Evolutionary conservation across 768 basidiomycete species (phyloP).

Genomic region (Psilocybe sp.): DNA sequence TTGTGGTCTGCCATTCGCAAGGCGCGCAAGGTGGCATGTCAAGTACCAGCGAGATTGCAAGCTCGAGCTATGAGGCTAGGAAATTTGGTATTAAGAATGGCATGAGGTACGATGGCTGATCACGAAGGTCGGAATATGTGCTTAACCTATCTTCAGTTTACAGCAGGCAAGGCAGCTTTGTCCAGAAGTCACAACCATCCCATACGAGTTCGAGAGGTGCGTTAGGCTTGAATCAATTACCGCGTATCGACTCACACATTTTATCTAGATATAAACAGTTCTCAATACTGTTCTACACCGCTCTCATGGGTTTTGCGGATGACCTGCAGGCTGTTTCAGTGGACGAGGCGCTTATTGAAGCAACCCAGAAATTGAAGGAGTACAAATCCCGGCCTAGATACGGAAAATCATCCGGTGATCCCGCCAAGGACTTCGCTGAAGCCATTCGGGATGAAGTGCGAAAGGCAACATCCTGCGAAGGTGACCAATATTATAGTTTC

Average conservation of each 20-base stretch:
- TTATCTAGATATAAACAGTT: slow-evolving; percentile 73
- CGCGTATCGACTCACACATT: background rate
- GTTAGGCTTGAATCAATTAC: slow-evolving; percentile 13
- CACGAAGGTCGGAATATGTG: background rate
- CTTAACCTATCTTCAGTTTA: slow-evolving; percentile 43
- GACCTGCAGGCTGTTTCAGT: slow-evolving; percentile 94
- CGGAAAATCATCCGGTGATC: slow-evolving; percentile 40
- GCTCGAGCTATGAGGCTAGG: slow-evolving; percentile 91
- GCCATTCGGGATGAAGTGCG: slow-evolving; percentile 74
- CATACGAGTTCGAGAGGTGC: slow-evolving; percentile 90
- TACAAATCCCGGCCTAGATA: slow-evolving; percentile 24
- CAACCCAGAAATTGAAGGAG: slow-evolving; percentile 57
- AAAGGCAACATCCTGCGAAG: slow-evolving; percentile 81
- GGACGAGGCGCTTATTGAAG: slow-evolving; percentile 93
- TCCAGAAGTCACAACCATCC: slow-evolving; percentile 69
- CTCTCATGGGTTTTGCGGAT: slow-evolving; percentile 86
- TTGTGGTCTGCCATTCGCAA: slow-evolving; percentile 95
- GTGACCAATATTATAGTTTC: slow-evolving; percentile 33
- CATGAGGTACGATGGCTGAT: slow-evolving; percentile 67
- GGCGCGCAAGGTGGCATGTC: slow-evolving; percentile 65
- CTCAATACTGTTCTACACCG: slow-evolving; percentile 88
- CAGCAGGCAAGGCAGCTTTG: slow-evolving; percentile 80
- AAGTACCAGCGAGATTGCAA: slow-evolving; percentile 94
- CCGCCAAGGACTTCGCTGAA: slow-evolving; percentile 78
- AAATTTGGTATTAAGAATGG: slow-evolving; percentile 87